Evolutionary conservation across 805 yeast genomes (phyloP).

Genomic region (Zygosaccharomyces bailii): DNA sequence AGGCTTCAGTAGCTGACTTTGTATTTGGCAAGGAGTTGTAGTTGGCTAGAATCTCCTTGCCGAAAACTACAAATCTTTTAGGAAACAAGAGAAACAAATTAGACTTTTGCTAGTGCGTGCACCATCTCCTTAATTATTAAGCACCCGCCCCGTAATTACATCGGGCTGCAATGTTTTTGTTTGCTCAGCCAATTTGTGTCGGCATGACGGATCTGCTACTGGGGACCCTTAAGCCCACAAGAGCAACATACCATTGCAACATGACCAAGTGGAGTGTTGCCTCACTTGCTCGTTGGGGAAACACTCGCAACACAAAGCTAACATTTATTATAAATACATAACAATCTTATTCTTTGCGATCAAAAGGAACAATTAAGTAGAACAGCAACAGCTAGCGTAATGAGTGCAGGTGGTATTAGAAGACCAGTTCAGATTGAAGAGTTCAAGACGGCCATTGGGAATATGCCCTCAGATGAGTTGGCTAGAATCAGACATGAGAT

Average conservation of each 20-base stretch:
- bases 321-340: not conserved
- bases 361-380: too few relatives aligned
- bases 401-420: constrained; percentile 32
- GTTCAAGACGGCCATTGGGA: constrained; percentile 50
- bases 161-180: not conserved
- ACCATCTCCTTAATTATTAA: not conserved
- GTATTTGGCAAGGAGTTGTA: too few relatives aligned
- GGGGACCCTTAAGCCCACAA: constrained; percentile 5
- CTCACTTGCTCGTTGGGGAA: not conserved
- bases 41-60: not conserved
- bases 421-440: constrained; percentile 45
- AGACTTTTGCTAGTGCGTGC: not conserved
- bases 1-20: too few relatives aligned
- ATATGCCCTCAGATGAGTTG: constrained; percentile 47
- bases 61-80: not conserved
- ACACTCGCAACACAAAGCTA: not conserved
- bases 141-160: not conserved
- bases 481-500: constrained; percentile 35
- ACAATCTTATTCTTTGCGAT: not conserved
- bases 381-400: constrained; percentile 6
- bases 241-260: constrained; percentile 1
- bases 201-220: not conserved
- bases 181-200: not conserved
- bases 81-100: not conserved
- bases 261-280: constrained; percentile 1